Evolutionary conservation across 73 alveolate species (phyloP), one percentile per base, ranked within the genome.

Genomic region (Paramecium sexaurelia): DNA sequence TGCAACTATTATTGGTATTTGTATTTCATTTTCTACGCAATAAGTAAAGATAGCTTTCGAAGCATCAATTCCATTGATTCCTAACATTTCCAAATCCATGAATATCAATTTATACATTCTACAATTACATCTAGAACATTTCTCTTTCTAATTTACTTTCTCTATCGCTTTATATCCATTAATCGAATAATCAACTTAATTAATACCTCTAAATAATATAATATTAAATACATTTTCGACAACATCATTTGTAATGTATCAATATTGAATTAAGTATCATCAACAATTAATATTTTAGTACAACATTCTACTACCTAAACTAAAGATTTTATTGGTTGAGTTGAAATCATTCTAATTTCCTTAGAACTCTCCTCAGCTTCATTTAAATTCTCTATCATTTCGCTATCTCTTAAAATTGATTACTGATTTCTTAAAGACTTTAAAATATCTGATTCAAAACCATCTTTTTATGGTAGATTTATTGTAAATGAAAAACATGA

Each of bases 1-100:
- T 11, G 83, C 83, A 0, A 61, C 83, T 29, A 61, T 61, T 61
- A 61, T 61, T 61, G 83, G 83, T 6, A 61, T 13, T 32, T 61
- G 26, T 61, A 32, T 61, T 3, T 9, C 43, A 26, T 61, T 61
- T 61, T 61, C 83, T 24, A 26, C 83, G 9, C 83, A 61, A 61
- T 61, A 61, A 22, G 39, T n/a, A 61, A 61, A 61, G 6, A 61
- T 61, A 1, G 1, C 1, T 61, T 61, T 61, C 4, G 83, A 26
- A 10, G 83, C 83, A 61, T 61, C 26, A 61, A 61, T 32, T 27
- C 92, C 92, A 85, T 43, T 37, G 6, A 85, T 85, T 9, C 43
- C 43, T 6, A 89, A 55, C 92, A 85, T 85, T 37, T 85, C 87
- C 32, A 55, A 7, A 85, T 85, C 92, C 92, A 85, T 85, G 6